These are phyloP conservation scores for Starmerella apis DNA, from an alignment of 805 yeast genomes.

Conservation along the genomic window DNA sequence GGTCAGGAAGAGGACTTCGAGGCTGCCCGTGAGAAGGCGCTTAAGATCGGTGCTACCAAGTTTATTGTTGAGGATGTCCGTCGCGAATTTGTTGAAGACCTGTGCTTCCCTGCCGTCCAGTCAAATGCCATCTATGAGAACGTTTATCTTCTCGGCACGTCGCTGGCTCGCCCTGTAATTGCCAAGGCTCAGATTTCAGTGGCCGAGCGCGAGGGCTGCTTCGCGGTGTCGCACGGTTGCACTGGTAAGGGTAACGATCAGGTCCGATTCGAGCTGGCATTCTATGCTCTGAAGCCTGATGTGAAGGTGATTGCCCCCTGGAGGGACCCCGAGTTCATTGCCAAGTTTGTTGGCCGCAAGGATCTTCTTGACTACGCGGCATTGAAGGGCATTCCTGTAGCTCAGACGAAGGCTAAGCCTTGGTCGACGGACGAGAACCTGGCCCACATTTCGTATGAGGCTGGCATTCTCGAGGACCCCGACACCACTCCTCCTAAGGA, in stretches of 20 bases:
- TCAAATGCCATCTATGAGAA: slow-evolving; percentile 96
- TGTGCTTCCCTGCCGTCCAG: slow-evolving; percentile 93
- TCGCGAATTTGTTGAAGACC: slow-evolving; percentile 85
- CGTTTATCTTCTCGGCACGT: slow-evolving; percentile 91
- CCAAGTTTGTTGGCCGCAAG: slow-evolving; percentile 95
- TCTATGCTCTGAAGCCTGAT: slow-evolving; percentile 97
- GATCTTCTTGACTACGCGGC: slow-evolving; percentile 92
- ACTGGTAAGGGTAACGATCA: slow-evolving; percentile 99
- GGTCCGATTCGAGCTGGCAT: slow-evolving; percentile 92
- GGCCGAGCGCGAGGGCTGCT: slow-evolving; percentile 95
- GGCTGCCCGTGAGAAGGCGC: slow-evolving; percentile 91
- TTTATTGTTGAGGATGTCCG: slow-evolving; percentile 90
- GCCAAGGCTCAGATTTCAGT: slow-evolving; percentile 96
- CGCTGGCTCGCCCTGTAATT: slow-evolving; percentile 97
- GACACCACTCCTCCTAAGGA: slow-evolving; percentile 98
- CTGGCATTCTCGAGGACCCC: slow-evolving; percentile 98
- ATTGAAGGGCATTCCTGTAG: slow-evolving; percentile 80
- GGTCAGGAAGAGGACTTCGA: slow-evolving; percentile 99
- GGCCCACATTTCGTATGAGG: slow-evolving; percentile 98
- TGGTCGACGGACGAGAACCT: slow-evolving; percentile 99
- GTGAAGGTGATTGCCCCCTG: slow-evolving; percentile 97
- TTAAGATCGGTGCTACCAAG: slow-evolving; percentile 94
- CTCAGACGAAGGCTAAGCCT: slow-evolving; percentile 97
- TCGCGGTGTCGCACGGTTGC: slow-evolving; percentile 98
- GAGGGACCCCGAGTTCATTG: slow-evolving; percentile 93